A percentile compares a stretch with the other conserved stretches of the same genome.
Conservation (phyloP, 176 grass and related monocot genomes). For the Microstegium vimineum region DNA sequence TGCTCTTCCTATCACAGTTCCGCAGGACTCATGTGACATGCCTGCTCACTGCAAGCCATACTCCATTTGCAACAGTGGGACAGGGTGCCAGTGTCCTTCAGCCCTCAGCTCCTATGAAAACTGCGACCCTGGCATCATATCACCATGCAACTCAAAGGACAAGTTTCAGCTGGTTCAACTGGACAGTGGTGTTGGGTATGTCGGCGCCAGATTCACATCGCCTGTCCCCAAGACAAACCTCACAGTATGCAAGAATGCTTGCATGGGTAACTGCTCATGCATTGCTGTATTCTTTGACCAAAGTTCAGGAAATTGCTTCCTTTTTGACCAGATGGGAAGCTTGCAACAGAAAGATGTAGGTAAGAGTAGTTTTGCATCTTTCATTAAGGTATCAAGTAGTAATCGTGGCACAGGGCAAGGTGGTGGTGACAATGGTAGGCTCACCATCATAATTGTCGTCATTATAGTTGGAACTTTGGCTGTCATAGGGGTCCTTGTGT, state of each 20-base stretch:
- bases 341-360: slow-evolving; percentile 50
- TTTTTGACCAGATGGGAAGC: slow-evolving; percentile 83
- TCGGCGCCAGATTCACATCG: slow-evolving; percentile 51
- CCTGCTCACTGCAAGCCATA: slow-evolving; percentile 61
- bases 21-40: slow-evolving; percentile 54
- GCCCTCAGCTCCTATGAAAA: slow-evolving; percentile 44
- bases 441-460: slow-evolving; percentile 42
- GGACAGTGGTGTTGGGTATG: slow-evolving; percentile 63
- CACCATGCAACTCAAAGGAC: slow-evolving; percentile 54
- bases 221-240: slow-evolving; percentile 48
- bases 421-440: slow-evolving; percentile 17
- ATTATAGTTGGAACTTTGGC: slow-evolving; percentile 49
- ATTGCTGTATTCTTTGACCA: slow-evolving; percentile 62
- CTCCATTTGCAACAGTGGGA: slow-evolving; percentile 63
- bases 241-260: slow-evolving; percentile 63
- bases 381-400: slow-evolving; percentile 58
- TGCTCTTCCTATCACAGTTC: slow-evolving; percentile 24
- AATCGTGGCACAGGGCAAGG: slow-evolving; percentile 17
- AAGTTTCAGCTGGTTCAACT: slow-evolving; percentile 43
- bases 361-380: slow-evolving; percentile 36
- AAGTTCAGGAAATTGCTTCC: slow-evolving; percentile 54
- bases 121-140: slow-evolving; percentile 46
- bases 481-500: slow-evolving; percentile 57
- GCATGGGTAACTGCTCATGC: slow-evolving; percentile 74
- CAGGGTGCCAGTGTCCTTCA: slow-evolving; percentile 69